A percentile compares a stretch with the other conserved stretches of the same genome.
Conservation (phyloP, 2,329 filamentous ascomycete species). For the Lachnellula occidentalis region DNA sequence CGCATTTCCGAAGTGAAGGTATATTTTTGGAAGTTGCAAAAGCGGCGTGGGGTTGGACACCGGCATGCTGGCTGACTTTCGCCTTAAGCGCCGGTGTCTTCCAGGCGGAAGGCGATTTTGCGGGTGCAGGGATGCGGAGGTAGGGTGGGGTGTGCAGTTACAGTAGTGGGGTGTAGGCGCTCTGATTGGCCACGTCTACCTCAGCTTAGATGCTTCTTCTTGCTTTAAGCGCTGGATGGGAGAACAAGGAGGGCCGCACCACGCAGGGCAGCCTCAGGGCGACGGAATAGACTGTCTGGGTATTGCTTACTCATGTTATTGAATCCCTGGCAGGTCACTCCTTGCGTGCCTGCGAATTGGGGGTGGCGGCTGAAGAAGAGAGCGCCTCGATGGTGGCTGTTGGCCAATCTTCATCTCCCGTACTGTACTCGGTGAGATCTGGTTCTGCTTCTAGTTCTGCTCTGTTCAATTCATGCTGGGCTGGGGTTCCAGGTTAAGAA, state of each 20-base stretch:
- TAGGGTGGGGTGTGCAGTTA: background rate
- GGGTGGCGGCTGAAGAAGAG: too few relatives aligned
- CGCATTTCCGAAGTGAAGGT: slow-evolving; percentile 1
- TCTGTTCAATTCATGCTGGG: background rate
- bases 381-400: background rate
- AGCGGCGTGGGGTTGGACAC: slow-evolving; percentile 1
- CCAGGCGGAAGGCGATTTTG: background rate
- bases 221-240: slow-evolving; percentile 1
- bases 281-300: background rate
- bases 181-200: background rate
- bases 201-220: background rate
- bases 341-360: background rate
- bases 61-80: background rate
- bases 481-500: background rate
- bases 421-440: background rate
- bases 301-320: background rate
- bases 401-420: background rate
- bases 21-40: slow-evolving; percentile 8
- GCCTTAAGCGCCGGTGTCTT: background rate
- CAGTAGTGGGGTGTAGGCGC: background rate
- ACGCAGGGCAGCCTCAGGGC: background rate
- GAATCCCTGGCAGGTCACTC: too few relatives aligned
- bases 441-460: background rate
- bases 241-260: background rate
- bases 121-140: background rate